Evolutionary conservation across 192 early-diverging fungal species (phyloP), one percentile per base, ranked within the genome.

Genomic region (Linderina pennispora): DNA sequence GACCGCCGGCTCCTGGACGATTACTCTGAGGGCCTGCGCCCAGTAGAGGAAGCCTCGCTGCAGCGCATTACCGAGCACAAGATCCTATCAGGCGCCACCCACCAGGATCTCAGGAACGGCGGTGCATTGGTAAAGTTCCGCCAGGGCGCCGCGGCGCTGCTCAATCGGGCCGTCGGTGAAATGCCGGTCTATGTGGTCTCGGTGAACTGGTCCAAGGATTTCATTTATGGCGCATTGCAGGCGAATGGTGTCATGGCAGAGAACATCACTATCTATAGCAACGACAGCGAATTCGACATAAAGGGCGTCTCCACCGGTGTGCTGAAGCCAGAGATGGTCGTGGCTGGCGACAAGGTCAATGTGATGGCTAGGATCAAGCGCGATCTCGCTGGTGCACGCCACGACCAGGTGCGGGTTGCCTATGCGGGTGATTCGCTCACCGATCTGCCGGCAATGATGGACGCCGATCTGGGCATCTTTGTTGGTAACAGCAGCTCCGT

Each of bases 381-480:
- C 1, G 26, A 42, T 7, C 16, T 35, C 10, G 24, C 43, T 2
- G 31, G 23, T 5, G 44, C 19, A 10, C 20, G 23, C 14, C 39
- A 28, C 10, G 18, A 4, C 11, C 17, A 31, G 13, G 43, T 44
- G 8, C 4, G 23, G 3, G 20, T 65, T n/a, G 58, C 59, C 1
- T 75, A 75, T 40, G 62, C 32, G 1, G 73, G 73, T 1, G 65
- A 75, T 26, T 68, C 65, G 31, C 50, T 65, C n/a, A 75, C 62
- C 11, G 73, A 75, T 48, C 44, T 75, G 14, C 61, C 58, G 14
- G 50, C 53, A 0, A 53, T 75, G 23, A 43, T 68, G 14, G 45
- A 23, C 17, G 73, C 73, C 11, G 56, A 65, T 21, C 25, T 58
- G 4, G 73, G 73, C 0, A 34, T 75, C 8, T 23, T 68, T 13